Conservation (phyloP, 768 basidiomycete genomes). For the Coprinellus aureogranulatus region DNA sequence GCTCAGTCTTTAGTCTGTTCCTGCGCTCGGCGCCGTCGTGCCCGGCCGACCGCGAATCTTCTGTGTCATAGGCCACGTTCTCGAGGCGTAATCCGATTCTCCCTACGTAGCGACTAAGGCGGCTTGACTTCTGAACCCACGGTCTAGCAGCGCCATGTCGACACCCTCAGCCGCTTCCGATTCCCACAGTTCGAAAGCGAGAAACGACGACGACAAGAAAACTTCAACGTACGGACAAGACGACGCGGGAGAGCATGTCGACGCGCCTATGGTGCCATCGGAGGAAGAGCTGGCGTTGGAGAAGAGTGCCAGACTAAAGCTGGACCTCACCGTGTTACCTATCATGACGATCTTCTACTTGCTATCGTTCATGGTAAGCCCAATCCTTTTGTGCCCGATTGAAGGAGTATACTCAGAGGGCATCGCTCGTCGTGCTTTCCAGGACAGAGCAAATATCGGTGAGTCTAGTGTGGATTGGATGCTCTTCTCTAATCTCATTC, state of each 20-base stretch:
- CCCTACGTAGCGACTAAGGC: too few relatives aligned
- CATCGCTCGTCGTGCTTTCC: neutral
- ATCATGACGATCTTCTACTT: conserved; percentile 39
- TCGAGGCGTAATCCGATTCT: too few relatives aligned
- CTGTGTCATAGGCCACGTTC: too few relatives aligned
- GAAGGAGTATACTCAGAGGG: too few relatives aligned
- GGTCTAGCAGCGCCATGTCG: neutral
- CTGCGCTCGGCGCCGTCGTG: too few relatives aligned
- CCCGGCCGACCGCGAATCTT: too few relatives aligned
- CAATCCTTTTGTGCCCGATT: too few relatives aligned
- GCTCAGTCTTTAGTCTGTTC: too few relatives aligned
- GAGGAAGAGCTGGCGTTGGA: conserved; percentile 2
- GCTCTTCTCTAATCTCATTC: neutral
- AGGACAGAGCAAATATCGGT: conserved; percentile 40
- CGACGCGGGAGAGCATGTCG: neutral
- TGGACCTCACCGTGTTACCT: conserved; percentile 33
- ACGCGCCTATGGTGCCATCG: neutral
- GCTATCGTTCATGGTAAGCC: conserved; percentile 33
- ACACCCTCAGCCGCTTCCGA: neutral
- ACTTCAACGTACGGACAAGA: neutral
- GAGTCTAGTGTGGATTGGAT: too few relatives aligned
- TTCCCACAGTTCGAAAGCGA: neutral
- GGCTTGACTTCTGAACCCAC: neutral
- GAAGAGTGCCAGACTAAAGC: conserved; percentile 23
- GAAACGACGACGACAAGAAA: neutral